phyloP scores from a whole-genome alignment of 768 basidiomycete genomes.

The Auricularia cornea region DNA sequence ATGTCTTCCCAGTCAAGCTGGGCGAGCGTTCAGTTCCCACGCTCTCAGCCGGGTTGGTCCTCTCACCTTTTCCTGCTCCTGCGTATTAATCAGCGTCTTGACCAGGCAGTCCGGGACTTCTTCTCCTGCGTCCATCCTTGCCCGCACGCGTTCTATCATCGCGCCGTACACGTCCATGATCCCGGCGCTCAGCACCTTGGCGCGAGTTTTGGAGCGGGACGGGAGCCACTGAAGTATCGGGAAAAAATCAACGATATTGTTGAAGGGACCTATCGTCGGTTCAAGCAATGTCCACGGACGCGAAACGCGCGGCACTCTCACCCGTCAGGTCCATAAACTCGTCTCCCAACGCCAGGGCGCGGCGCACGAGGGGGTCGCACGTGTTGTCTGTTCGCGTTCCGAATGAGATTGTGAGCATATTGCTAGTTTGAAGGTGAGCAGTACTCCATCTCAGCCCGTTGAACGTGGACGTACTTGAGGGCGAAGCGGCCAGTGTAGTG shows the following conservation, averaged over 20 bases:
- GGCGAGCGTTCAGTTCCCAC: too few relatives aligned
- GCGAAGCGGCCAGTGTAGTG: constrained; percentile 31
- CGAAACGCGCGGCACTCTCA: too few relatives aligned
- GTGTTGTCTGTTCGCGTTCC: too few relatives aligned
- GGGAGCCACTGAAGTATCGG: constrained; percentile 34
- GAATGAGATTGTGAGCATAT: too few relatives aligned
- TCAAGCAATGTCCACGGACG: too few relatives aligned
- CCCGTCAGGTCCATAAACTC: too few relatives aligned
- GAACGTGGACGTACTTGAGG: constrained; percentile 17
- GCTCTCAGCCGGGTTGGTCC: too few relatives aligned
- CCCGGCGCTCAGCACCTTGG: constrained; percentile 29
- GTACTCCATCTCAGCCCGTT: too few relatives aligned
- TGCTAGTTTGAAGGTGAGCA: too few relatives aligned
- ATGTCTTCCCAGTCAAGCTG: constrained; percentile 31
- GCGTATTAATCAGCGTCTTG: constrained; percentile 28
- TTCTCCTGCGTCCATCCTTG: constrained; percentile 28
- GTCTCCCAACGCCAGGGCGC: too few relatives aligned
- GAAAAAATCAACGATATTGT: constrained; percentile 37
- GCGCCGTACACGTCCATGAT: constrained; percentile 32
- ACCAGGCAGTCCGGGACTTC: constrained; percentile 35
- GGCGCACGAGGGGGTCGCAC: too few relatives aligned
- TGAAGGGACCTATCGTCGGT: too few relatives aligned
- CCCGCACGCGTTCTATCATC: constrained; percentile 31
- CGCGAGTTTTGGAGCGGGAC: constrained; percentile 29
- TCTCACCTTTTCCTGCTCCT: constrained; percentile 21